Conservation (phyloP, 495 filamentous ascomycete species). For the Podospora tetraspora region DNA sequence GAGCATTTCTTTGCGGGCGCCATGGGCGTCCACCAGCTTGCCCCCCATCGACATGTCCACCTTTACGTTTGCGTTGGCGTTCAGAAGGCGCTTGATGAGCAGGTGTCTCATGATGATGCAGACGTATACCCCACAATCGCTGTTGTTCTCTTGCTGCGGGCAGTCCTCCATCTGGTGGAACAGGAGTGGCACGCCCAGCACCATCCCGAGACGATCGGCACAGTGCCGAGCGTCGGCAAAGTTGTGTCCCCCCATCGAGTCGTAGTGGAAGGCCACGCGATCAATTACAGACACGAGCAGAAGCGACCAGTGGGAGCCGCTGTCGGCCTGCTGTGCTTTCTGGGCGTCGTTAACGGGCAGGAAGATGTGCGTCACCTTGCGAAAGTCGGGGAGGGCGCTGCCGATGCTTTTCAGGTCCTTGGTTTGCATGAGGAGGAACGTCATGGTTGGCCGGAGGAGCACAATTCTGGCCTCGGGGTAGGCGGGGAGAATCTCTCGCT, state of each 20-base stretch:
- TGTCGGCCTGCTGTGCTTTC: constrained; percentile 70
- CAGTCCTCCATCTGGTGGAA: constrained; percentile 77
- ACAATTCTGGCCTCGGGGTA: constrained; percentile 79
- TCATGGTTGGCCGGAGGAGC: constrained; percentile 88
- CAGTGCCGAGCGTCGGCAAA: constrained; percentile 62
- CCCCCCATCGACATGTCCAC: constrained; percentile 90
- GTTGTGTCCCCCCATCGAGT: constrained; percentile 77
- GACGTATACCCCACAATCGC: constrained; percentile 94
- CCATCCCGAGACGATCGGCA: constrained; percentile 57
- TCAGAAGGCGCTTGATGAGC: constrained; percentile 74
- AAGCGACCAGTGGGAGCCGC: constrained; percentile 91
- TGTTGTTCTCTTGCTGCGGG: constrained; percentile 87
- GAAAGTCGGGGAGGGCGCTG: constrained; percentile 73
- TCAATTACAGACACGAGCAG: constrained; percentile 86
- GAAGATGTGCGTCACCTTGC: constrained; percentile 85
- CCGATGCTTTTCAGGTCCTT: constrained; percentile 67
- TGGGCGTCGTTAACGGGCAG: constrained; percentile 89
- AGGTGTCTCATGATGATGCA: constrained; percentile 89
- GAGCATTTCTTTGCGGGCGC: constrained; percentile 80
- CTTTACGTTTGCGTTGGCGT: constrained; percentile 68
- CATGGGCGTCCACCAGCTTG: constrained; percentile 67
- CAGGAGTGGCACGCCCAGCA: constrained; percentile 60
- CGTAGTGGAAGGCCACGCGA: constrained; percentile 92
- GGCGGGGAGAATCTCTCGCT: constrained; percentile 73
- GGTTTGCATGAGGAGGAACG: constrained; percentile 85